Percentiles rank a stretch among this genome's conserved stretches.
Evolutionary conservation across 192 early-diverging fungal species (phyloP).

Genomic region (Coemansia sp.): DNA sequence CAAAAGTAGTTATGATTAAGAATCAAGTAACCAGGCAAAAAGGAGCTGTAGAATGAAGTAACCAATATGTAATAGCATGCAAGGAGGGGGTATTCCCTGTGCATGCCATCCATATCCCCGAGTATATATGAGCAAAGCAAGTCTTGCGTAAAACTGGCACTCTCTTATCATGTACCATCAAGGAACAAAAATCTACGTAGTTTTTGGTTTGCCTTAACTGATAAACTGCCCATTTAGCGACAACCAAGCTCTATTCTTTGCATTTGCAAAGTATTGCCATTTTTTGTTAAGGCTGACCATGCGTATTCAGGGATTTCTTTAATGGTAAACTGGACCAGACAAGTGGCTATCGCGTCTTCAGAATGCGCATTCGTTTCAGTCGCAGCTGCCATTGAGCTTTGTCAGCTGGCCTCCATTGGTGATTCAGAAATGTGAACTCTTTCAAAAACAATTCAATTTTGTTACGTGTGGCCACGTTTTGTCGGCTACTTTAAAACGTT

Average conservation of each 20-base stretch:
- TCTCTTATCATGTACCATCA: not conserved
- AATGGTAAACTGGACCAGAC: not conserved
- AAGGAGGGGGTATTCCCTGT: not conserved
- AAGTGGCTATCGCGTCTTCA: not conserved
- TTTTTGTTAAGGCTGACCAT: not conserved
- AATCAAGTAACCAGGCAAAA: no score
- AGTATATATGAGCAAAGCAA: not conserved
- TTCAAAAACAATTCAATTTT: not conserved
- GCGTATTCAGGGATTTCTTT: not conserved
- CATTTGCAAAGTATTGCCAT: not conserved
- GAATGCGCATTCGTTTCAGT: not conserved
- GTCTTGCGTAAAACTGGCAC: not conserved
- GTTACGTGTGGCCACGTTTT: not conserved
- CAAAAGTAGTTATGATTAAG: no score
- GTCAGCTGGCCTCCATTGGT: slow-evolving; percentile 1
- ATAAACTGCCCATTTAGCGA: not conserved
- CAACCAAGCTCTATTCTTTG: not conserved
- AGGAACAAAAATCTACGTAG: not conserved
- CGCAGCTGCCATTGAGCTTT: not conserved
- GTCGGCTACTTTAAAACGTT: not conserved
- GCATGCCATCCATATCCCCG: not conserved
- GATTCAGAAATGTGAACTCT: slow-evolving; percentile 2
- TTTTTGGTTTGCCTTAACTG: not conserved
- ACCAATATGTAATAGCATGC: no score
- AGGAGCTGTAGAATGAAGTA: no score